A percentile compares a stretch with the other conserved stretches of the same genome.
Conservation (phyloP, 1,284 basidiomycete species). For the Heterobasidion occidentale region DNA sequence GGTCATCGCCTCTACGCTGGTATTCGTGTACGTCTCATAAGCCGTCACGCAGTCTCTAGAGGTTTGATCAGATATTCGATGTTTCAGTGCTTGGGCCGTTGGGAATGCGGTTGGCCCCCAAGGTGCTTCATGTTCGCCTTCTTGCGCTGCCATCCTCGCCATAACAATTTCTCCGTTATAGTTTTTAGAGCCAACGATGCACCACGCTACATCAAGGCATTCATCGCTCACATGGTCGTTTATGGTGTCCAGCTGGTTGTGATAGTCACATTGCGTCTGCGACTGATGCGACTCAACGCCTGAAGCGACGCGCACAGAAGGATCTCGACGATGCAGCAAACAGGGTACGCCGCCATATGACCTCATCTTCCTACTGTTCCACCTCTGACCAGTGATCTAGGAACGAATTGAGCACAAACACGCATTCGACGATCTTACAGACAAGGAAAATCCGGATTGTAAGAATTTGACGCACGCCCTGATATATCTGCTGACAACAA, state of each 20-base stretch:
- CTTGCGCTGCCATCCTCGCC: not conserved
- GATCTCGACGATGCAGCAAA: conserved; percentile 15
- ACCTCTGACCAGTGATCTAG: not conserved
- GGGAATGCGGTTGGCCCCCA: conserved; percentile 44
- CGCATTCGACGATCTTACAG: conserved; percentile 43
- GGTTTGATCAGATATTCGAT: not conserved
- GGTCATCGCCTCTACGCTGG: conserved; percentile 34
- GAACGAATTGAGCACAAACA: conserved; percentile 31
- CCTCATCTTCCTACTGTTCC: not conserved
- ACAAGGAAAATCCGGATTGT: conserved; percentile 13
- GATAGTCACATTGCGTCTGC: conserved; percentile 33
- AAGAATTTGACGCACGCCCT: not conserved
- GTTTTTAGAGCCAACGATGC: conserved; percentile 39
- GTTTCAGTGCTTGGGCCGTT: conserved; percentile 35
- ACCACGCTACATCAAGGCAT: conserved; percentile 41
- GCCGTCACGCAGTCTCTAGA: not conserved
- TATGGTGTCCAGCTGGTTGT: conserved; percentile 37
- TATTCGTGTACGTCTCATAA: conserved; percentile 27
- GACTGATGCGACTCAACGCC: conserved; percentile 38
- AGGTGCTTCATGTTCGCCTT: conserved; percentile 17
- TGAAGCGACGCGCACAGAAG: conserved; percentile 32
- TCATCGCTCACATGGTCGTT: conserved; percentile 39
- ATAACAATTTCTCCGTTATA: conserved; percentile 4
- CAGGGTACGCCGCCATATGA: not conserved
- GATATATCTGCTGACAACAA: no score